Evolutionary conservation across 2,329 filamentous ascomycete genomes (phyloP), one percentile per base, ranked within the genome.

Genomic region (Grosmannia clavigera): DNA sequence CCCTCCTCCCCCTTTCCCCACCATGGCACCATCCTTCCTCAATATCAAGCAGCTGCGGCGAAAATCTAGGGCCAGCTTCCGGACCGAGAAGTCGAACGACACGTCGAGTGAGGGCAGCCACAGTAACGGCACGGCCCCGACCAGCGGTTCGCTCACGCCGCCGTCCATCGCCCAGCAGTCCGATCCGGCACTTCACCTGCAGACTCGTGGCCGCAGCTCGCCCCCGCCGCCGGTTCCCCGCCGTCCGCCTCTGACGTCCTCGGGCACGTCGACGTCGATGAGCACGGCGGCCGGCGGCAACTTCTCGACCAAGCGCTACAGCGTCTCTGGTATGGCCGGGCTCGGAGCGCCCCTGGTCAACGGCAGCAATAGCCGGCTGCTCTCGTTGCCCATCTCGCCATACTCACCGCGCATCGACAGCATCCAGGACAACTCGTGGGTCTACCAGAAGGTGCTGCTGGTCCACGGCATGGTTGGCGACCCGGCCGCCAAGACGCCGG

Each of bases 401-500:
- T 92, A 89, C 73, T 88, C 90, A 35, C 92, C 92, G 29, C 83
- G 84, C 66, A 82, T 96, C 48, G 75, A 86, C 52, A 96, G 92
- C 40, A 78, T 96, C 48, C 78, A 83, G 11, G 90, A 96, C 65
- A 88, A 87, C 66, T 85, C 89, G 61, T 95, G 90, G 88, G 91
- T 95, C 25, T 90, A 95, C 69, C 91, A 96, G 76, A 96, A 96
- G 70, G 82, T 95, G 10, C 78, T 96, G 25, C 80, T 94, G 29
- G 79, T 96, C 55, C 84, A 86, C 67, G 92, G 92, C 57, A 85
- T 88, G 56, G 86, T 95, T 65, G 90, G 88, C 61, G 89, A 95
- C 64, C 77, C 84, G 31, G 75, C 78, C 40, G 79, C 84, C 58
- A 82, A 83, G 69, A 77, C 83, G 58, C 77, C 83, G 58, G 73